These are phyloP conservation scores for Chaetomium strumarium DNA, from an alignment of 2,329 filamentous ascomycete genomes.

Conservation along the genomic window DNA sequence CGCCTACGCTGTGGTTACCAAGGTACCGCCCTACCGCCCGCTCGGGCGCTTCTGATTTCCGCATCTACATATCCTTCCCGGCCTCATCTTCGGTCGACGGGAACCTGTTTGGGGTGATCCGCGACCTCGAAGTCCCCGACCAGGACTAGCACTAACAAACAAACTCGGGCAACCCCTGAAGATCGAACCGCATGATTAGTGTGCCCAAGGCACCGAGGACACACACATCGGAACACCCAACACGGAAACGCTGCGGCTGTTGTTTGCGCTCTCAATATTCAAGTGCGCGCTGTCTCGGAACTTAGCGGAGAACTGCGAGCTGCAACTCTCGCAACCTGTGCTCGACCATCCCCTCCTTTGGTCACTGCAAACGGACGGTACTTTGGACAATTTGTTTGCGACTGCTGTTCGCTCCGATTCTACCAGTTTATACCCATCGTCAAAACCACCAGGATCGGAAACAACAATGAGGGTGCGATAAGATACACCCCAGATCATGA, in stretches of 20 bases:
- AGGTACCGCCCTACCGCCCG: too few relatives aligned
- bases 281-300: not conserved
- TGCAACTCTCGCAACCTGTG: not conserved
- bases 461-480: slow-evolving; percentile 15
- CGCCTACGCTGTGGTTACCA: not conserved
- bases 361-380: not conserved
- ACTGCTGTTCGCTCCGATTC: not conserved
- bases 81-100: too few relatives aligned
- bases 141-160: not conserved
- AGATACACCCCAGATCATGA: slow-evolving; percentile 23
- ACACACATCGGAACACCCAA: not conserved
- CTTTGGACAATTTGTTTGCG: slow-evolving; percentile 2
- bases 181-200: not conserved
- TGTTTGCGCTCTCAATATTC: not conserved
- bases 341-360: too few relatives aligned
- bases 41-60: too few relatives aligned
- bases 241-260: not conserved
- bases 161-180: not conserved
- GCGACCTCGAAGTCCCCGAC: not conserved
- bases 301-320: not conserved
- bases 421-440: not conserved
- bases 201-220: not conserved
- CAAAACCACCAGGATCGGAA: not conserved
- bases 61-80: too few relatives aligned
- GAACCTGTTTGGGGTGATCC: not conserved